These are phyloP conservation scores for Sugiyamaella smithiae DNA, from an alignment of 805 yeast species.

Conservation along the genomic window DNA sequence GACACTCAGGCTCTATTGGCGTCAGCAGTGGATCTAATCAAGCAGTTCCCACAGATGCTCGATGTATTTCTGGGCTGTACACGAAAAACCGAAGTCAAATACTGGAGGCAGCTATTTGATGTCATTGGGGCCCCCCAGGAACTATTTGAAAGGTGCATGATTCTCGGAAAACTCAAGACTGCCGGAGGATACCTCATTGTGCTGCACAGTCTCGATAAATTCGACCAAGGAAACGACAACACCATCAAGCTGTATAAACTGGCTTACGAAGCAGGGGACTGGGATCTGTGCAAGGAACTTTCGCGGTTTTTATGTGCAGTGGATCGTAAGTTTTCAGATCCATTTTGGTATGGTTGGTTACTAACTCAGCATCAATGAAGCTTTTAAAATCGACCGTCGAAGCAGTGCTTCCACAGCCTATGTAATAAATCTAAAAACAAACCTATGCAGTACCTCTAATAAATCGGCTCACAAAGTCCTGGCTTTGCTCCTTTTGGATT, in stretches of 20 bases:
- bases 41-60: slow-evolving; percentile 36
- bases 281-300: slow-evolving; percentile 38
- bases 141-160: slow-evolving; percentile 37
- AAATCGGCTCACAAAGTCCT: slow-evolving; percentile 70
- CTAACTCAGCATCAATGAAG: slow-evolving; percentile 8
- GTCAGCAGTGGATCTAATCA: slow-evolving; percentile 30
- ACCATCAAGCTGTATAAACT: slow-evolving; percentile 33
- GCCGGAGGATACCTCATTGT: slow-evolving; percentile 42
- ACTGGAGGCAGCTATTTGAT: slow-evolving; percentile 46
- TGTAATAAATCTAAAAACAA: background rate
- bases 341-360: too few relatives aligned
- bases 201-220: slow-evolving; percentile 32
- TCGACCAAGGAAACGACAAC: slow-evolving; percentile 30
- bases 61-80: slow-evolving; percentile 47
- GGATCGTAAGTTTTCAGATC: slow-evolving; percentile 30
- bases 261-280: slow-evolving; percentile 34
- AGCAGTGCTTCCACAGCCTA: slow-evolving; percentile 2
- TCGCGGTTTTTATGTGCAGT: slow-evolving; percentile 39
- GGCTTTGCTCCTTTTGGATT: slow-evolving; percentile 48
- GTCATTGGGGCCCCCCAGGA: slow-evolving; percentile 36
- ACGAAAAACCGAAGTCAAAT: slow-evolving; percentile 54
- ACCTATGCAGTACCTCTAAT: slow-evolving; percentile 27
- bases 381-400: slow-evolving; percentile 9
- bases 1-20: slow-evolving; percentile 17
- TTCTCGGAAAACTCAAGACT: slow-evolving; percentile 35